Evolutionary conservation across 768 basidiomycete genomes (phyloP).

Genomic region (Trametes cinnabarina): DNA sequence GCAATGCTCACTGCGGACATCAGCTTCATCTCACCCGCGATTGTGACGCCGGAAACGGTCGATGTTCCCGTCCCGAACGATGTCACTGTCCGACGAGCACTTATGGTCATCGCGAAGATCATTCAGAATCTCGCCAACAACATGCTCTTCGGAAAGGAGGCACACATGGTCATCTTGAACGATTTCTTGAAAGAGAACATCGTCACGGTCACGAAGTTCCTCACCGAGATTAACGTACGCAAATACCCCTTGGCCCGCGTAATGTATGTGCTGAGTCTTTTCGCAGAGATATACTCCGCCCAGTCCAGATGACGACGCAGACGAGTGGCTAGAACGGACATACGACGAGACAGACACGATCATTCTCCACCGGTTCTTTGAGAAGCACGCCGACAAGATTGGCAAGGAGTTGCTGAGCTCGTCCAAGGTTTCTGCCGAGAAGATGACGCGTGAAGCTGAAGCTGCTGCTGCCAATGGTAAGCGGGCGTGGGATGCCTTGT

Average conservation of each 20-base stretch:
- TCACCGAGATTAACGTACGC: slow-evolving; percentile 71
- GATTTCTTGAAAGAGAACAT: slow-evolving; percentile 71
- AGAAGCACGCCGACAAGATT: slow-evolving; percentile 83
- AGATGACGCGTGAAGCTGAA: slow-evolving; percentile 35
- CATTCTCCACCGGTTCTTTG: slow-evolving; percentile 80
- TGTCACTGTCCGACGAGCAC: slow-evolving; percentile 62
- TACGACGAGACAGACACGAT: slow-evolving; percentile 83
- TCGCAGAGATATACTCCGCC: slow-evolving; percentile 43
- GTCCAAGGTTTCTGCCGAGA: slow-evolving; percentile 47
- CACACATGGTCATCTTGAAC: slow-evolving; percentile 80
- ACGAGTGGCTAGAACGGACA: slow-evolving; percentile 73
- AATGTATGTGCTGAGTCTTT: background rate
- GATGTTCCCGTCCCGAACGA: slow-evolving; percentile 78
- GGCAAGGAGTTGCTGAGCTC: slow-evolving; percentile 82
- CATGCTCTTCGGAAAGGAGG: slow-evolving; percentile 88
- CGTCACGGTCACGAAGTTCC: slow-evolving; percentile 67
- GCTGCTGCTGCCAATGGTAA: slow-evolving; percentile 63
- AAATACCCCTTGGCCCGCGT: background rate
- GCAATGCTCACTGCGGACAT: background rate
- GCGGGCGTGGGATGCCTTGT: slow-evolving; percentile 81
- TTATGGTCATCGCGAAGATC: slow-evolving; percentile 87
- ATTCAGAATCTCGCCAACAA: slow-evolving; percentile 95
- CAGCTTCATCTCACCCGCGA: slow-evolving; percentile 89
- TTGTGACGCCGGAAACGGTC: slow-evolving; percentile 81
- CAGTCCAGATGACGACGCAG: slow-evolving; percentile 56